Conservation (phyloP, 495 filamentous ascomycete genomes). For the Letharia columbiana region DNA sequence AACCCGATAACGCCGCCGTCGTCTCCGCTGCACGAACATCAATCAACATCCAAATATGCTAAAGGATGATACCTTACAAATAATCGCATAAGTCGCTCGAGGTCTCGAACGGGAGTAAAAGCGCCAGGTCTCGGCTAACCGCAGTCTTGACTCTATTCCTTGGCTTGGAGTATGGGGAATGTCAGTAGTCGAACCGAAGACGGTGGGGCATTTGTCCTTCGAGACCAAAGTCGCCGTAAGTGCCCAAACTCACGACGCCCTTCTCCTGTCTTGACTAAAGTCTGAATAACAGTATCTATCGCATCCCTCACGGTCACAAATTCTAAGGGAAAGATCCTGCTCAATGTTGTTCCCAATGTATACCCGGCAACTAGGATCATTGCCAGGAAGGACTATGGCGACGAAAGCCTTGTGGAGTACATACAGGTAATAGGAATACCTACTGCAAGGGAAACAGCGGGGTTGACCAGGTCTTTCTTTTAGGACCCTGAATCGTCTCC, state of each 20-base stretch:
- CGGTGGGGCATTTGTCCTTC: slow-evolving; percentile 69
- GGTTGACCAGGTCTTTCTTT: neutral
- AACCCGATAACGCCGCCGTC: neutral
- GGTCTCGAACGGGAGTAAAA: neutral
- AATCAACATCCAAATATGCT: neutral
- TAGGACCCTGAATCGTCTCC: slow-evolving; percentile 71
- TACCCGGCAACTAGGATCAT: slow-evolving; percentile 76
- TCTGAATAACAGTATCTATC: slow-evolving; percentile 59
- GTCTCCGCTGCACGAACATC: neutral
- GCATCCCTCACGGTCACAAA: slow-evolving; percentile 72
- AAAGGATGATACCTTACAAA: neutral
- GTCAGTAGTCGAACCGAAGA: slow-evolving; percentile 88
- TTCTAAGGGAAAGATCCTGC: slow-evolving; percentile 59
- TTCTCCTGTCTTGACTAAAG: neutral
- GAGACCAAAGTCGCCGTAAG: slow-evolving; percentile 83
- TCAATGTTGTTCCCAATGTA: slow-evolving; percentile 76
- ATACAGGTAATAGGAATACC: slow-evolving; percentile 57
- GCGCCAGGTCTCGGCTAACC: slow-evolving; percentile 6
- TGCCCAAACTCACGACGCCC: slow-evolving; percentile 10
- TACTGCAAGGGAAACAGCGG: neutral
- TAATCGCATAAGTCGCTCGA: neutral
- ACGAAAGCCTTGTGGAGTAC: slow-evolving; percentile 74
- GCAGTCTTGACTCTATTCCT: neutral
- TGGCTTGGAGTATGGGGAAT: slow-evolving; percentile 63
- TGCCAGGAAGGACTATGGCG: slow-evolving; percentile 64